These are phyloP conservation scores for Rhodotorula sp. DNA, from an alignment of 1,284 basidiomycete species.

Conservation along the genomic window DNA sequence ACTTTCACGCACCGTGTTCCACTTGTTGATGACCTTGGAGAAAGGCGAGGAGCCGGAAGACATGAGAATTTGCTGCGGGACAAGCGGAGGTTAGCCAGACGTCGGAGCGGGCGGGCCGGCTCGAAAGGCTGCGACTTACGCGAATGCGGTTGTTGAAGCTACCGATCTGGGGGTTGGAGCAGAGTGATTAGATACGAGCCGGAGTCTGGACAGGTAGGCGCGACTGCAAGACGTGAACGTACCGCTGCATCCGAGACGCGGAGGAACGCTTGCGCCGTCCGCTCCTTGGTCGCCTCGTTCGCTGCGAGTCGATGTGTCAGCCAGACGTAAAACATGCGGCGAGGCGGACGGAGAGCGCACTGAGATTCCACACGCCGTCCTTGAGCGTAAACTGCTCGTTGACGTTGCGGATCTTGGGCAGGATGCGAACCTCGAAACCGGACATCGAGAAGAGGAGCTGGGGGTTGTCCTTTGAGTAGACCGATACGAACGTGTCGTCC, in stretches of 20 bases:
- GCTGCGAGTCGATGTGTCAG: neutral
- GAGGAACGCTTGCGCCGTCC: conserved; percentile 95
- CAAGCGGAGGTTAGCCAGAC: neutral
- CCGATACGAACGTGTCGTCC: conserved; percentile 91
- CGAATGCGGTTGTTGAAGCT: conserved; percentile 80
- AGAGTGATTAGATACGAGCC: conserved; percentile 6
- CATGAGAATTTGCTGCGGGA: conserved; percentile 81
- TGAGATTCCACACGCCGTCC: conserved; percentile 15
- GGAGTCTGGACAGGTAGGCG: conserved; percentile 34
- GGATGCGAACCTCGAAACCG: conserved; percentile 94
- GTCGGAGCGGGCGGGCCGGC: neutral
- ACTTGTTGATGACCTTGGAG: conserved; percentile 95
- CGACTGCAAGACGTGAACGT: no score
- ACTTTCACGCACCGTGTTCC: conserved; percentile 47
- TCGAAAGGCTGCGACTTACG: neutral
- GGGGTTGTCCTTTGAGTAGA: conserved; percentile 94
- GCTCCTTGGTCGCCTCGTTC: conserved; percentile 93
- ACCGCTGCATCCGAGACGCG: conserved; percentile 70
- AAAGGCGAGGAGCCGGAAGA: conserved; percentile 98
- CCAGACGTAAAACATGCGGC: neutral
- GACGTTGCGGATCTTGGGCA: conserved; percentile 92
- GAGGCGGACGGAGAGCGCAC: neutral
- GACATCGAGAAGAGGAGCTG: conserved; percentile 98
- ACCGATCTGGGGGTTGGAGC: no score
- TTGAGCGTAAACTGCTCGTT: conserved; percentile 84